phyloP scores from a whole-genome alignment of 1,284 basidiomycete genomes.

The Fomitopsis palustris region DNA sequence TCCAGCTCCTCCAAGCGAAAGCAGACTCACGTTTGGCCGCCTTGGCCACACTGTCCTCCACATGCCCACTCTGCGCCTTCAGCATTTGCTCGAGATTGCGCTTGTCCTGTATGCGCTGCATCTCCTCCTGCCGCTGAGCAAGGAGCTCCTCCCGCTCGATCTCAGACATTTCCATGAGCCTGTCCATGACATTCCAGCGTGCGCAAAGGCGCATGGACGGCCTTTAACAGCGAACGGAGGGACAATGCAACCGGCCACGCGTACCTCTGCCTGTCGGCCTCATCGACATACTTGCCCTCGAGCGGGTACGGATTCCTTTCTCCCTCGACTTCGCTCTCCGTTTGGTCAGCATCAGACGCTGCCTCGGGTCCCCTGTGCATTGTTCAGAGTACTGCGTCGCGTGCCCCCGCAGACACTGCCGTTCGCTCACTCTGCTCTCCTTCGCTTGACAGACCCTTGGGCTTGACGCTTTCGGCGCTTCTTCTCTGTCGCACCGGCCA shows the following conservation, averaged over 20 bases:
- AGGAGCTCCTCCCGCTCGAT: conserved; percentile 87
- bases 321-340: conserved; percentile 57
- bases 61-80: conserved; percentile 52
- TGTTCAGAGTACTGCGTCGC: neutral
- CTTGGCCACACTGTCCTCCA: conserved; percentile 61
- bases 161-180: conserved; percentile 79
- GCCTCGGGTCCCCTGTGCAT: conserved; percentile 12
- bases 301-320: conserved; percentile 78
- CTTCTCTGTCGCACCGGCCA: conserved; percentile 57
- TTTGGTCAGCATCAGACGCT: conserved; percentile 47
- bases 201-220: conserved; percentile 4
- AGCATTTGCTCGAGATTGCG: conserved; percentile 76
- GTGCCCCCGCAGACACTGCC: neutral
- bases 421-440: conserved; percentile 45
- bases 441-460: conserved; percentile 39
- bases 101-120: conserved; percentile 74
- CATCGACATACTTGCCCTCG: conserved; percentile 87
- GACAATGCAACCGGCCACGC: conserved; percentile 23
- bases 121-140: conserved; percentile 75
- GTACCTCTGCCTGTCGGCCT: conserved; percentile 78
- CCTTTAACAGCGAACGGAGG: neutral
- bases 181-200: conserved; percentile 65
- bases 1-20: neutral
- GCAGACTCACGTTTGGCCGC: conserved; percentile 65
- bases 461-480: conserved; percentile 45